phyloP scores from a whole-genome alignment of 106 monocot species.

The Acorus gramineus region DNA sequence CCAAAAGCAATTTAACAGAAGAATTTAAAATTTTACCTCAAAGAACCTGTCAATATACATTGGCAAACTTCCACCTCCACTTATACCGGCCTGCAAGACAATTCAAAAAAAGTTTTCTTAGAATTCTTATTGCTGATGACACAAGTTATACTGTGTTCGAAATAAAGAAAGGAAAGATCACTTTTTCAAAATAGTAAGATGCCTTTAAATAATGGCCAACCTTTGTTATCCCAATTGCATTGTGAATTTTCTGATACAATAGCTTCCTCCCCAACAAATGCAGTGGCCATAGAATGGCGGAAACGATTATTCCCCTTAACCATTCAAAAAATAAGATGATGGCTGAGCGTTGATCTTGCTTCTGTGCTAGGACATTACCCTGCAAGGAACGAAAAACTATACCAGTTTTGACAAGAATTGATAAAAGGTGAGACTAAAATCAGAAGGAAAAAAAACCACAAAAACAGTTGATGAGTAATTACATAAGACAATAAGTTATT shows the following conservation, averaged over 20 bases:
- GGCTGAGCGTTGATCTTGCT: constrained; percentile 11
- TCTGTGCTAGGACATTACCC: constrained; percentile 54
- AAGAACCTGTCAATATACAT: constrained; percentile 78
- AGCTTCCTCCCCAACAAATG: constrained; percentile 57
- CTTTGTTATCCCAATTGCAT: constrained; percentile 79
- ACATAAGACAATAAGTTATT: too few species aligned
- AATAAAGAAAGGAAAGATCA: neutral
- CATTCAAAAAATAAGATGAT: constrained; percentile 38
- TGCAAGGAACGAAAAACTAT: constrained; percentile 7
- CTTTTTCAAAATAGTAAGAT: neutral
- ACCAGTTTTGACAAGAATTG: too few species aligned
- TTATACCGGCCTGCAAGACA: constrained; percentile 79
- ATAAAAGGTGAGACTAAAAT: too few species aligned
- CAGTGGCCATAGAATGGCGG: constrained; percentile 70
- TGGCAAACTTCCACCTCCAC: constrained; percentile 87
- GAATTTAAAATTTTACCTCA: constrained; percentile 45
- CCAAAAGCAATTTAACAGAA: neutral
- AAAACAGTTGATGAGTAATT: too few species aligned
- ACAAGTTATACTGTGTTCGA: neutral
- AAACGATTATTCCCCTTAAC: constrained; percentile 43
- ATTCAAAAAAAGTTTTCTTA: neutral
- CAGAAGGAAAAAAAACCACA: too few species aligned
- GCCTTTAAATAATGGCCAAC: constrained; percentile 19
- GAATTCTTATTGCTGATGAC: neutral
- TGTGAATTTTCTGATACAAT: constrained; percentile 67